Evolutionary conservation across 495 filamentous ascomycete species (phyloP).

Genomic region (Massariosphaeria phaeospora): DNA sequence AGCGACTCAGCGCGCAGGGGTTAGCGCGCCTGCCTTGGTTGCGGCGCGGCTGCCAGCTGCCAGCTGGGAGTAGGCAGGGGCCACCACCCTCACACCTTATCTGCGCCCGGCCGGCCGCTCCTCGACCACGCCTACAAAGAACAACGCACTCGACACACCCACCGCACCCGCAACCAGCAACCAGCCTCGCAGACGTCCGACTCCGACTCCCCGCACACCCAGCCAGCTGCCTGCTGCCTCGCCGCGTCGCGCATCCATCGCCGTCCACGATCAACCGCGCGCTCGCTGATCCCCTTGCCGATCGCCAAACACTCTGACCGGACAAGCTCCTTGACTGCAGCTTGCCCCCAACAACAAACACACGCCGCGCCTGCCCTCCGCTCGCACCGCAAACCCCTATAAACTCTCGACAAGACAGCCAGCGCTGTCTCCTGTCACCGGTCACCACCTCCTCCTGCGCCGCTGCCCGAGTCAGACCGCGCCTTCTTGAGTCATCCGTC

Average conservation of each 20-base stretch:
- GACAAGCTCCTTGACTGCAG: conserved; percentile 31
- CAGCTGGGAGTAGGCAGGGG: background rate
- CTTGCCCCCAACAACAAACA: conserved; percentile 19
- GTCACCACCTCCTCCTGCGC: background rate
- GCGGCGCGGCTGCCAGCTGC: background rate
- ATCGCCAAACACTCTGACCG: conserved; percentile 26
- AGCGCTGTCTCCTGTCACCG: conserved; percentile 9
- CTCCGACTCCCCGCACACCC: background rate
- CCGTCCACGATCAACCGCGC: background rate
- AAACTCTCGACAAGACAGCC: conserved; percentile 5
- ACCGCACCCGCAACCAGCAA: background rate
- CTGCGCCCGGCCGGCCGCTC: background rate
- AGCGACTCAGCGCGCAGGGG: background rate
- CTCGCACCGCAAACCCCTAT: background rate
- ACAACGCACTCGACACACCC: conserved; percentile 5
- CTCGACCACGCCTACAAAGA: conserved; percentile 1
- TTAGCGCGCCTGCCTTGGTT: conserved; percentile 2
- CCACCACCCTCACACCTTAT: conserved; percentile 1
- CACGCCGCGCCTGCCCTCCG: conserved; percentile 3
- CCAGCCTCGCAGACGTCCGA: background rate
- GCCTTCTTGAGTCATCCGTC: too few species aligned
- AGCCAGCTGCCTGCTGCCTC: background rate
- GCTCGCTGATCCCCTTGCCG: conserved; percentile 26
- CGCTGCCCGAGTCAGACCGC: conserved; percentile 22
- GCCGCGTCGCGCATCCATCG: background rate